A percentile compares a stretch with the other conserved stretches of the same genome.
phyloP scores from a whole-genome alignment of 768 basidiomycete genomes.

The Kondoa malvinella region DNA sequence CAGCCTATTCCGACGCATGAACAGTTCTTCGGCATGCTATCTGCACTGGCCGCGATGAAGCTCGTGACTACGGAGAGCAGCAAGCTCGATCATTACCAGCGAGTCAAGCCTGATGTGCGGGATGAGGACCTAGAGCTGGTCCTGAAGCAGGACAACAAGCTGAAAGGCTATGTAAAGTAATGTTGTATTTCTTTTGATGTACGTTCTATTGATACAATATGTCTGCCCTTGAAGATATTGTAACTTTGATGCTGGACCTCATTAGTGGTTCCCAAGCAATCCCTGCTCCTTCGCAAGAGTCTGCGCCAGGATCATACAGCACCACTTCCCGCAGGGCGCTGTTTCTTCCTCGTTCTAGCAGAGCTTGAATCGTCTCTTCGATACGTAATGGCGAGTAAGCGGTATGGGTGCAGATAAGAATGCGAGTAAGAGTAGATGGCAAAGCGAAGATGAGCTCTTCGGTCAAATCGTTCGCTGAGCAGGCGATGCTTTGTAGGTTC shows the following conservation, averaged over 20 bases:
- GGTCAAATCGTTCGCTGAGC: neutral
- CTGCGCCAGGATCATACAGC: neutral
- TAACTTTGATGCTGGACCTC: neutral
- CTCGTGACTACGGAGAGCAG: conserved; percentile 23
- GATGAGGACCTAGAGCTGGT: conserved; percentile 25
- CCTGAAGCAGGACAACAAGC: conserved; percentile 20
- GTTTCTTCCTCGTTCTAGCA: neutral
- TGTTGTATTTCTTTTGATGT: no score
- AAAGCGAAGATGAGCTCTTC: neutral
- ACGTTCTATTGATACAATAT: no score
- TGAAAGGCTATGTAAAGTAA: conserved; percentile 13
- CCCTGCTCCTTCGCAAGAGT: no score
- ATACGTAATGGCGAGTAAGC: neutral
- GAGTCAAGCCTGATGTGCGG: conserved; percentile 19
- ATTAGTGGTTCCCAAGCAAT: neutral
- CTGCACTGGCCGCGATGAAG: conserved; percentile 21
- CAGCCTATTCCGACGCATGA: conserved; percentile 14
- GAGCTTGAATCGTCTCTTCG: neutral
- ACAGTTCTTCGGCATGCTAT: conserved; percentile 21
- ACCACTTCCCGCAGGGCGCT: neutral
- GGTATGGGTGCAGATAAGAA: neutral
- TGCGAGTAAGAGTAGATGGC: neutral
- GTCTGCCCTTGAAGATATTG: neutral
- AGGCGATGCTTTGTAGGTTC: neutral
- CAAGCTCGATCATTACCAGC: conserved; percentile 23